phyloP scores from a whole-genome alignment of 148 eudicot genomes.

The Spergularia marina region DNA sequence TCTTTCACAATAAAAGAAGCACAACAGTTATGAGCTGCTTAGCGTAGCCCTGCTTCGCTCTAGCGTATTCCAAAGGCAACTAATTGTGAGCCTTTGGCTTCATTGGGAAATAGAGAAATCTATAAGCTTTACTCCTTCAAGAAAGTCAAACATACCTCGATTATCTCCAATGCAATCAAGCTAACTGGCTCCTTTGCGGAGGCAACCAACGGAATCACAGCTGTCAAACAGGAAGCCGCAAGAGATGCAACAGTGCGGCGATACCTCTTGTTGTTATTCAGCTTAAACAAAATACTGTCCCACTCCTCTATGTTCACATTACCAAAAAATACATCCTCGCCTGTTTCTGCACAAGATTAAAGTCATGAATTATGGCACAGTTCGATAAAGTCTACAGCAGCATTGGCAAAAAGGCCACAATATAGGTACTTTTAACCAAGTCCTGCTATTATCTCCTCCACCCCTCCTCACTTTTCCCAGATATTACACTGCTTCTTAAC shows the following conservation, averaged over 20 bases:
- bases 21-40: no score
- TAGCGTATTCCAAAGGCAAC: no score
- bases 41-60: no score
- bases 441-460: no score
- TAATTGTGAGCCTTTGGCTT: no score
- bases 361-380: not conserved
- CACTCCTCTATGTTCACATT: conserved; percentile 49
- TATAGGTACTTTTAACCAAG: not conserved
- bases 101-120: not conserved
- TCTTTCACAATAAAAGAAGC: no score
- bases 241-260: conserved; percentile 82
- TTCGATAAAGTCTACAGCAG: not conserved
- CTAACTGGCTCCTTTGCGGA: conserved; percentile 58
- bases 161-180: conserved; percentile 65
- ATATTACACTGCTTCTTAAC: no score
- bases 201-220: conserved; percentile 73
- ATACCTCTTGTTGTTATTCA: conserved; percentile 76
- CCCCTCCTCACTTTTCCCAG: no score
- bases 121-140: not conserved
- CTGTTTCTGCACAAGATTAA: conserved; percentile 28
- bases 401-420: not conserved
- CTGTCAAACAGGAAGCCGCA: conserved; percentile 65
- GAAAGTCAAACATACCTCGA: conserved; percentile 53
- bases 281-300: conserved; percentile 60
- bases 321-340: conserved; percentile 14